phyloP scores from a whole-genome alignment of 164 flowering plant species.

The Stephania yunnanensis region DNA sequence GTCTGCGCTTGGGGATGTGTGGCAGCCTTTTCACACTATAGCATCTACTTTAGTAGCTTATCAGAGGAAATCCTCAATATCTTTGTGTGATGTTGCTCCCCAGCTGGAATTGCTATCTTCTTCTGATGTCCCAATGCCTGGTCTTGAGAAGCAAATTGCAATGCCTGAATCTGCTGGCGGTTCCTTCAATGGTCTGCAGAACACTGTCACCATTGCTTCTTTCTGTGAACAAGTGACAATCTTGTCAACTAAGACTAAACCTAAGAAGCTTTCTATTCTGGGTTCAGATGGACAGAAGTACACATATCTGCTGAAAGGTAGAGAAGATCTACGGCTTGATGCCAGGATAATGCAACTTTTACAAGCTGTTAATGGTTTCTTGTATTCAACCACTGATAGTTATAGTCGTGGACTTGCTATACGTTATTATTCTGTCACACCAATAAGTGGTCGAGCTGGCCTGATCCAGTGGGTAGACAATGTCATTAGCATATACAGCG shows the following conservation, averaged over 20 bases:
- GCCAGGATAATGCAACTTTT: constrained; percentile 97
- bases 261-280: constrained; percentile 72
- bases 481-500: constrained; percentile 85
- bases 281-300: constrained; percentile 92
- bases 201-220: constrained; percentile 78
- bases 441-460: constrained; percentile 96
- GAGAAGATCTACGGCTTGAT: constrained; percentile 98
- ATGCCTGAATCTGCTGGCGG: constrained; percentile 44
- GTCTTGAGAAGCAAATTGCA: constrained; percentile 73
- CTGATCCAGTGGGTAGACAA: constrained; percentile 97
- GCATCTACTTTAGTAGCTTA: constrained; percentile 76
- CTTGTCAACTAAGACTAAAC: constrained; percentile 90
- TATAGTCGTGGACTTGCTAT: constrained; percentile 44
- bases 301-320: constrained; percentile 88
- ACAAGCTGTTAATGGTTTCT: constrained; percentile 78
- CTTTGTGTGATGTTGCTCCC: constrained; percentile 84
- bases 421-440: constrained; percentile 95
- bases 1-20: constrained; percentile 76
- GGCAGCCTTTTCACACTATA: constrained; percentile 83
- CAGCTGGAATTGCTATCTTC: constrained; percentile 63
- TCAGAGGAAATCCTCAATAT: constrained; percentile 79
- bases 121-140: constrained; percentile 97
- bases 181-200: constrained; percentile 34
- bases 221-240: constrained; percentile 68
- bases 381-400: constrained; percentile 54